phyloP scores from a whole-genome alignment of 2,329 filamentous ascomycete genomes.

The Botrytis pseudocinerea region DNA sequence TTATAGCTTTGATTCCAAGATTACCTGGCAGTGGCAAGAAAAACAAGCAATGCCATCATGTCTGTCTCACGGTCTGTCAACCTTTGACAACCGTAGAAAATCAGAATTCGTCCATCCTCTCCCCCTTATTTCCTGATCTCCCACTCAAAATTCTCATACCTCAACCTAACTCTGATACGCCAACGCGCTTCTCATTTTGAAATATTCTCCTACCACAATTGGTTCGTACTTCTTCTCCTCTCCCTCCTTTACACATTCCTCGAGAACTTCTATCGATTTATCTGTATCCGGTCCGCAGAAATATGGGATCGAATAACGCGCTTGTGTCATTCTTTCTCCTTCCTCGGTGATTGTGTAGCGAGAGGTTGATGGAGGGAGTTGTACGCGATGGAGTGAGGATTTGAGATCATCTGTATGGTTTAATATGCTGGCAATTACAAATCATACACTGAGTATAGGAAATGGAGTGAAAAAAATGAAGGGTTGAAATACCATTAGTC shows the following conservation, averaged over 20 bases:
- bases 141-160: too few species aligned
- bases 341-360: constrained; percentile 41
- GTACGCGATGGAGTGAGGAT: constrained; percentile 56
- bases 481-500: constrained; percentile 47
- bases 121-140: neutral
- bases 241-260: constrained; percentile 46
- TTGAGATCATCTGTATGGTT: constrained; percentile 47
- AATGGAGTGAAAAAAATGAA: neutral
- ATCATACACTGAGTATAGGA: neutral
- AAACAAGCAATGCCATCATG: neutral
- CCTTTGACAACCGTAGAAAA: too few species aligned
- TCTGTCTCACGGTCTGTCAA: neutral
- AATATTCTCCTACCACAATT: constrained; percentile 34
- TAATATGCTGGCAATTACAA: neutral
- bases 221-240: constrained; percentile 54
- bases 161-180: constrained; percentile 28
- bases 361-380: constrained; percentile 46
- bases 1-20: neutral
- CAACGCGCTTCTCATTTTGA: constrained; percentile 33
- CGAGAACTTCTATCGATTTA: constrained; percentile 53
- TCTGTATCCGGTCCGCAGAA: constrained; percentile 55
- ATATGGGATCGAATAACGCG: constrained; percentile 61
- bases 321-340: constrained; percentile 48
- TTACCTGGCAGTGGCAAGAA: too few species aligned
- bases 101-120: too few species aligned